A percentile compares a stretch with the other conserved stretches of the same genome.
These are phyloP conservation scores for Rhizoclosmatium sp. DNA, from an alignment of 192 early-diverging fungal genomes.

Conservation along the genomic window DNA sequence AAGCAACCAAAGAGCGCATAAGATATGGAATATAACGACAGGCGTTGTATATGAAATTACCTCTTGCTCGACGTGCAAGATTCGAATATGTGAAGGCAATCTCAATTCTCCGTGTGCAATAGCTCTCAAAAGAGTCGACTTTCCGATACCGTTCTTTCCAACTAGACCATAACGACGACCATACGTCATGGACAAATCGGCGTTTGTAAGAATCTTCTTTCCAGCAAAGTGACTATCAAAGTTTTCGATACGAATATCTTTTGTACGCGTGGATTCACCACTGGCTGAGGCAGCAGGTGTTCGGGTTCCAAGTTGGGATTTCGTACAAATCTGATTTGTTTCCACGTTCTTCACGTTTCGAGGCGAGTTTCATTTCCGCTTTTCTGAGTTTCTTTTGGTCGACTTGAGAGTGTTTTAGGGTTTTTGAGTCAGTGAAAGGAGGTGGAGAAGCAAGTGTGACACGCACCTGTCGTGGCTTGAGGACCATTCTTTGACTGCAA, in stretches of 20 bases:
- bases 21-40: no score
- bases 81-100: conserved; percentile 89
- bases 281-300: conserved; percentile 72
- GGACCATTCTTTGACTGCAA: conserved; percentile 32
- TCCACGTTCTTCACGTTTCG: conserved; percentile 87
- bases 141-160: conserved; percentile 91
- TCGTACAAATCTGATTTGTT: conserved; percentile 66
- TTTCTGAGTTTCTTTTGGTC: conserved; percentile 83
- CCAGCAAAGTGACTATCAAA: conserved; percentile 95
- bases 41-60: conserved; percentile 44
- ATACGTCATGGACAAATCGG: conserved; percentile 81
- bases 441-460: background rate
- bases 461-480: conserved; percentile 15
- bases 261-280: conserved; percentile 74
- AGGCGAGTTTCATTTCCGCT: conserved; percentile 90
- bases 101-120: conserved; percentile 84
- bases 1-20: no score
- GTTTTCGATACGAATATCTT: conserved; percentile 96
- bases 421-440: background rate
- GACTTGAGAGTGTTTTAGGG: conserved; percentile 29
- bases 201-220: conserved; percentile 90
- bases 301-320: conserved; percentile 70
- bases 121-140: conserved; percentile 83
- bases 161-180: conserved; percentile 96
- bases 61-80: conserved; percentile 98